Percentiles rank a stretch among this genome's conserved stretches.
phyloP scores from a whole-genome alignment of 306 rosid species.

The Dryas octopetala region DNA sequence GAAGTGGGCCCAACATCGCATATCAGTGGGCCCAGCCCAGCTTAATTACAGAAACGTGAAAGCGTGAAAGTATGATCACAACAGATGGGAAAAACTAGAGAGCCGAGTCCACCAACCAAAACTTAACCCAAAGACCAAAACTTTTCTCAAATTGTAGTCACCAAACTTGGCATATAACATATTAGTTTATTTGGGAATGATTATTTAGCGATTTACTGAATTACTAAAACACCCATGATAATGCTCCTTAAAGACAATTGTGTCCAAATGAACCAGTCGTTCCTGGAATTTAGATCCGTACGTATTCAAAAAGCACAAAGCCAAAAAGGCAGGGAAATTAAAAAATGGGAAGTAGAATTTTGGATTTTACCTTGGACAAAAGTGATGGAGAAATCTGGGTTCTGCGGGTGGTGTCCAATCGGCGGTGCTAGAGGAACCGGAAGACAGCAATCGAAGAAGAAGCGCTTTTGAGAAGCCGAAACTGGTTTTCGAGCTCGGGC shows the following conservation, averaged over 20 bases:
- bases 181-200: not conserved
- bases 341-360: not conserved
- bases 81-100: not conserved
- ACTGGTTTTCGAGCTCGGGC: not conserved
- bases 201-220: not conserved
- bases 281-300: conserved; percentile 7
- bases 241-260: not conserved
- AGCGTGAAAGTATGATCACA: not conserved
- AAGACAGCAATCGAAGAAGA: not conserved
- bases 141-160: not conserved
- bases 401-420: not conserved
- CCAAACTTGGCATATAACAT: not conserved
- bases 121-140: not conserved
- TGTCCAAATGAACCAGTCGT: not conserved
- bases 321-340: not conserved
- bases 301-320: not conserved
- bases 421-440: not conserved
- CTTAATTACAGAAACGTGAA: not conserved
- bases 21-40: conserved; percentile 8
- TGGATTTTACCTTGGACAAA: conserved; percentile 1
- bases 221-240: not conserved
- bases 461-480: not conserved
- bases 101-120: not conserved
- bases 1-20: not conserved
- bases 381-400: not conserved